Percentiles rank a stretch among this genome's conserved stretches.
Conservation (phyloP, 192 early-diverging fungal species). For the Coemansia guatemalensis region DNA sequence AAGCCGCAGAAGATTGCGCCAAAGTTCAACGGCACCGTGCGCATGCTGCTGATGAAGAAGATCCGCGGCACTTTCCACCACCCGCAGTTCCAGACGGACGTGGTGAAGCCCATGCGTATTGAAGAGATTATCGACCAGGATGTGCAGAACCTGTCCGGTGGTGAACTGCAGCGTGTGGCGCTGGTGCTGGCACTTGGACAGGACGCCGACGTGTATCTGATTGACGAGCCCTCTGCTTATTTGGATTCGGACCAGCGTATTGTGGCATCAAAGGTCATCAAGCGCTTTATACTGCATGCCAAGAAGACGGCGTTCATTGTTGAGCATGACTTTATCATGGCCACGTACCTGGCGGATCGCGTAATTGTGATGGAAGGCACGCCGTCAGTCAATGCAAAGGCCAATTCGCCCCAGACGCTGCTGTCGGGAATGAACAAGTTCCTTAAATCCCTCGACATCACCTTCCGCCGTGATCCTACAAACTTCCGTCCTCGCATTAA, state of each 20-base stretch:
- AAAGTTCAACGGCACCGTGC: slow-evolving; percentile 90
- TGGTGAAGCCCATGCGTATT: slow-evolving; percentile 90
- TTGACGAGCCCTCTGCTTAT: slow-evolving; percentile 98
- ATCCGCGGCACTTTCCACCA: slow-evolving; percentile 84
- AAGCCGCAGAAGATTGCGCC: slow-evolving; percentile 99
- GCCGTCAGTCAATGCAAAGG: slow-evolving; percentile 81
- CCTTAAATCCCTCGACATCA: slow-evolving; percentile 87
- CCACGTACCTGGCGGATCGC: slow-evolving; percentile 94
- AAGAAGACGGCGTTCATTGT: slow-evolving; percentile 98
- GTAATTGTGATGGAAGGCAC: slow-evolving; percentile 93
- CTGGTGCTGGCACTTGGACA: slow-evolving; percentile 85
- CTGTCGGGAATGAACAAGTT: slow-evolving; percentile 97
- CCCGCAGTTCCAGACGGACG: slow-evolving; percentile 96
- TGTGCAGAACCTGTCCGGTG: slow-evolving; percentile 85
- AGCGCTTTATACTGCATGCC: slow-evolving; percentile 93
- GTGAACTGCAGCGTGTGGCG: slow-evolving; percentile 99
- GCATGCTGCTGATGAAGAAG: slow-evolving; percentile 86
- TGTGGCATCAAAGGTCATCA: slow-evolving; percentile 98
- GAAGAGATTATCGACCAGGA: slow-evolving; percentile 93
- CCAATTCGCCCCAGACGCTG: slow-evolving; percentile 84
- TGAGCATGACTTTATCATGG: slow-evolving; percentile 99
- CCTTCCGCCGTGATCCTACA: slow-evolving; percentile 95
- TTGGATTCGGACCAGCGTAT: slow-evolving; percentile 99
- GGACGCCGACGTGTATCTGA: slow-evolving; percentile 94
- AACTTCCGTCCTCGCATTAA: slow-evolving; percentile 98